phyloP scores from a whole-genome alignment of 495 filamentous ascomycete species.

The Bombardia bombarda region DNA sequence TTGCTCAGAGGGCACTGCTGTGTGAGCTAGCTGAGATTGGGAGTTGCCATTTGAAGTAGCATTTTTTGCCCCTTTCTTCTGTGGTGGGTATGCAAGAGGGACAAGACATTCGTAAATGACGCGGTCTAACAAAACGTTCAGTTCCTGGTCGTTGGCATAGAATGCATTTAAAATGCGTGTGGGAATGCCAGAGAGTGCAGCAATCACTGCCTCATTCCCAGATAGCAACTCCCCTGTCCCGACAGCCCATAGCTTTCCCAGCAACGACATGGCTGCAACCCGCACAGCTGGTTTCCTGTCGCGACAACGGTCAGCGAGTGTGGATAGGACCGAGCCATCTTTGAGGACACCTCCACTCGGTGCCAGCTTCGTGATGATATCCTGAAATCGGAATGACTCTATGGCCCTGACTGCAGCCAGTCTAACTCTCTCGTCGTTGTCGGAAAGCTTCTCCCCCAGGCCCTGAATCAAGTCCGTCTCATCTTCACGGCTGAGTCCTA shows the following conservation, averaged over 20 bases:
- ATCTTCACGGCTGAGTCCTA: constrained; percentile 70
- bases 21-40: constrained; percentile 40
- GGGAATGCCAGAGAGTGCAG: constrained; percentile 69
- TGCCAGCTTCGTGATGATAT: constrained; percentile 74
- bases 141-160: constrained; percentile 83
- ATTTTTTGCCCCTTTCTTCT: constrained; percentile 47
- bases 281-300: constrained; percentile 78
- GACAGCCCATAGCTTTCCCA: constrained; percentile 85
- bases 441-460: constrained; percentile 71
- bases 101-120: constrained; percentile 82
- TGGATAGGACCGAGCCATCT: constrained; percentile 62
- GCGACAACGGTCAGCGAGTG: constrained; percentile 79
- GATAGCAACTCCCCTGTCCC: constrained; percentile 79
- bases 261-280: constrained; percentile 72
- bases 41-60: constrained; percentile 46
- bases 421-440: constrained; percentile 85
- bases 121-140: constrained; percentile 74
- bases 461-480: constrained; percentile 63
- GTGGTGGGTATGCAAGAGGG: constrained; percentile 76
- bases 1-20: constrained; percentile 51
- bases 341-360: constrained; percentile 62
- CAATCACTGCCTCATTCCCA: constrained; percentile 65
- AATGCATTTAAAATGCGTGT: constrained; percentile 79
- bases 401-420: constrained; percentile 78
- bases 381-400: constrained; percentile 63